A percentile compares a stretch with the other conserved stretches of the same genome.
These are phyloP conservation scores for Coemansia sp. DNA, from an alignment of 192 early-diverging fungal species.

Conservation along the genomic window DNA sequence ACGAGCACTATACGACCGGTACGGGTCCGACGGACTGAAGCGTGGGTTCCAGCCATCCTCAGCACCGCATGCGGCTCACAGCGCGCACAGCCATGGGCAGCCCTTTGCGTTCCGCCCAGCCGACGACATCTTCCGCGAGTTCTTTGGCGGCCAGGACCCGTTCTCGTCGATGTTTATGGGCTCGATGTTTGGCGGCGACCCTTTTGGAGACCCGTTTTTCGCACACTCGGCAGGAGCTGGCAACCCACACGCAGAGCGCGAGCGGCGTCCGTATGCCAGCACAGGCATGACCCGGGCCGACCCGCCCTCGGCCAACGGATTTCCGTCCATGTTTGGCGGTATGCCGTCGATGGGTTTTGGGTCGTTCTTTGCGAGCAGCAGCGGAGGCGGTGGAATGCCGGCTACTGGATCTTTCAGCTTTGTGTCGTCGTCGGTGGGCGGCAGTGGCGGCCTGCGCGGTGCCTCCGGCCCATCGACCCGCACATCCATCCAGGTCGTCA, in stretches of 20 bases:
- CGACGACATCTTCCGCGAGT: conserved; percentile 50
- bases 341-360: conserved; percentile 38
- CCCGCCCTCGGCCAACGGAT: conserved; percentile 7
- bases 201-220: conserved; percentile 43
- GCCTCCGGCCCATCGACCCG: conserved; percentile 34
- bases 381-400: conserved; percentile 16
- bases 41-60: conserved; percentile 36
- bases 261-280: conserved; percentile 41
- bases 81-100: conserved; percentile 3
- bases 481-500: conserved; percentile 44
- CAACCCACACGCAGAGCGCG: conserved; percentile 26
- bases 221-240: conserved; percentile 15
- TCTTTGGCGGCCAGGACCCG: conserved; percentile 50
- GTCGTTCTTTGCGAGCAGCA: conserved; percentile 20
- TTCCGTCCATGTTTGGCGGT: conserved; percentile 43
- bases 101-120: conserved; percentile 40
- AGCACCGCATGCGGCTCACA: conserved; percentile 8
- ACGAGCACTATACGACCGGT: conserved; percentile 43
- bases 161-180: conserved; percentile 46
- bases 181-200: conserved; percentile 32
- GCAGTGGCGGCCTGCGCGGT: conserved; percentile 31
- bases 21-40: conserved; percentile 47
- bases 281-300: conserved; percentile 6
- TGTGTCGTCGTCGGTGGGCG: conserved; percentile 44
- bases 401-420: conserved; percentile 51